These are phyloP conservation scores for Phlebiopsis flavidoalba DNA, from an alignment of 768 basidiomycete species.

Conservation along the genomic window DNA sequence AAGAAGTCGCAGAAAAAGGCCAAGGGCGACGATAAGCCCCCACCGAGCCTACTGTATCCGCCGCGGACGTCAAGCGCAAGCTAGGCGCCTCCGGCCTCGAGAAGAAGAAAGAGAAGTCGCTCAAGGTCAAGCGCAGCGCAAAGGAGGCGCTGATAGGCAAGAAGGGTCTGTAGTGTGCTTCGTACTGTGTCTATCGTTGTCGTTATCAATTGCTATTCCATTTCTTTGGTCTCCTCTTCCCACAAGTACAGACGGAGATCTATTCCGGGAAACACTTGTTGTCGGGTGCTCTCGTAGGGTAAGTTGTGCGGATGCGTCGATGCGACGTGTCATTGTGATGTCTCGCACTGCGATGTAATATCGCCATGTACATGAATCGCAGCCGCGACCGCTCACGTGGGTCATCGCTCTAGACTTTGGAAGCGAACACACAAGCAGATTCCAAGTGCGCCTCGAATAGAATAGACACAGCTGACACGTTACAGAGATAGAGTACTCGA, in stretches of 20 bases:
- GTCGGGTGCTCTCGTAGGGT: neutral
- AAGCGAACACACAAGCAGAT: too few relatives aligned
- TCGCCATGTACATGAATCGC: too few relatives aligned
- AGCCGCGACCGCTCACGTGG: too few relatives aligned
- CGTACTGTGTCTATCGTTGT: neutral
- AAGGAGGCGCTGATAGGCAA: conserved; percentile 54
- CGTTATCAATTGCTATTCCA: neutral
- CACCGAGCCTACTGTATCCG: neutral
- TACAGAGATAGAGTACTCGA: too few relatives aligned
- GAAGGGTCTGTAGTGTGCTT: conserved; percentile 27
- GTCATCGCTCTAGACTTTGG: too few relatives aligned
- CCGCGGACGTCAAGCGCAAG: conserved; percentile 42
- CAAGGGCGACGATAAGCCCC: conserved; percentile 5
- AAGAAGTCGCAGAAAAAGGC: conserved; percentile 17
- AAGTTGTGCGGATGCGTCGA: too few relatives aligned
- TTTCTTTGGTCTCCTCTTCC: neutral
- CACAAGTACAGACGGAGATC: neutral
- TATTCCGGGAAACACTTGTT: neutral
- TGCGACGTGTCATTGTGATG: too few relatives aligned
- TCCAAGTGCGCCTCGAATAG: too few relatives aligned
- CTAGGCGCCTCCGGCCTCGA: conserved; percentile 33
- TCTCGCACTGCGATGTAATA: too few relatives aligned
- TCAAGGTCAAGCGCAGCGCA: conserved; percentile 36
- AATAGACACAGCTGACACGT: too few relatives aligned
- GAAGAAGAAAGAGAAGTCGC: conserved; percentile 53